Conservation (phyloP, 495 filamentous ascomycete genomes). For the Aspergillus sclerotiicarbonarius region DNA sequence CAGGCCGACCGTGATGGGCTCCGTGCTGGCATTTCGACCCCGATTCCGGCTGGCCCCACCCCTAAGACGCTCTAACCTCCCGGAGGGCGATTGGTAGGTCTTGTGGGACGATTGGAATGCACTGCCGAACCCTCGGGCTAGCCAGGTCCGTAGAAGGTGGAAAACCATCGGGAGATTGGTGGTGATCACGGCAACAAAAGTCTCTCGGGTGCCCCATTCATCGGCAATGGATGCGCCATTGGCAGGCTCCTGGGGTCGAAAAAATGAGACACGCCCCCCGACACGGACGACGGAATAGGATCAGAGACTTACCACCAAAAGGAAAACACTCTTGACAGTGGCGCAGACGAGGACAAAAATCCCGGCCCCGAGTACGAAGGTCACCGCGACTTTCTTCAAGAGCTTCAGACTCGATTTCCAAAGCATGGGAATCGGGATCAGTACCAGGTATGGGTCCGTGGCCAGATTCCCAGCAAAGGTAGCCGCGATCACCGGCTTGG, state of each 20-base stretch:
- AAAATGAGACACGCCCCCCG: neutral
- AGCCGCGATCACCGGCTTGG: conserved; percentile 42
- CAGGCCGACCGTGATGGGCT: conserved; percentile 46
- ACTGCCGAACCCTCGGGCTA: conserved; percentile 34
- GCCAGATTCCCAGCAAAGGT: conserved; percentile 47
- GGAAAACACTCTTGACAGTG: conserved; percentile 46
- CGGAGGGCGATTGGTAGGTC: conserved; percentile 23
- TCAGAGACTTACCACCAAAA: conserved; percentile 35
- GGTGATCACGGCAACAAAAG: conserved; percentile 51
- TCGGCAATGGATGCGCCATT: conserved; percentile 47
- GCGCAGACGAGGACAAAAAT: conserved; percentile 50
- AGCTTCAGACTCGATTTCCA: conserved; percentile 45
- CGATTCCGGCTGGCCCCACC: conserved; percentile 36
- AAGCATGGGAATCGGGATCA: conserved; percentile 53
- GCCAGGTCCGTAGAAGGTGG: conserved; percentile 45
- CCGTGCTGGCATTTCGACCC: conserved; percentile 35
- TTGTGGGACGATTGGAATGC: conserved; percentile 29
- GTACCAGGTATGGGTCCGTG: conserved; percentile 54
- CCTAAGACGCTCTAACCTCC: conserved; percentile 18
- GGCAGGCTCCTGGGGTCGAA: conserved; percentile 33
- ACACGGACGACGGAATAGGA: neutral
- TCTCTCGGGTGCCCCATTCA: conserved; percentile 52
- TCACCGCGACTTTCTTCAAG: conserved; percentile 46
- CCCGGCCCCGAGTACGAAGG: conserved; percentile 49
- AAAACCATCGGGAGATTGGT: conserved; percentile 56